These are phyloP conservation scores for Stemphylium vesicarium DNA, from an alignment of 2,329 filamentous ascomycete genomes.

Conservation along the genomic window DNA sequence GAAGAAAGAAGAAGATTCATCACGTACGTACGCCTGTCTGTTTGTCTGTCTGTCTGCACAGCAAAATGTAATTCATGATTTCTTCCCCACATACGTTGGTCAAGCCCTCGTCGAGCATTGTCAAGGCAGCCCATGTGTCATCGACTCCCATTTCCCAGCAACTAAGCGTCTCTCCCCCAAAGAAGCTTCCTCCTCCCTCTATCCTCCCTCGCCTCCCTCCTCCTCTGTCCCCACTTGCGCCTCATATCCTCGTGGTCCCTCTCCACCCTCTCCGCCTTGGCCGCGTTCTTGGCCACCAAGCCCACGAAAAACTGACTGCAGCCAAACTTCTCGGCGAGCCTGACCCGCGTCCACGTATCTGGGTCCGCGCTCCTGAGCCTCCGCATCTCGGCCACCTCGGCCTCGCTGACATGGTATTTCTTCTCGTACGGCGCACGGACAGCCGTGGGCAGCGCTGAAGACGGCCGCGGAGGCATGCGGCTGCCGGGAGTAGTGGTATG, in stretches of 20 bases:
- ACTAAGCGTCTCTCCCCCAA: conserved; percentile 64
- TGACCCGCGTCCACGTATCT: conserved; percentile 63
- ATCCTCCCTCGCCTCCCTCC: conserved; percentile 67
- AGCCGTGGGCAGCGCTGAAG: conserved; percentile 53
- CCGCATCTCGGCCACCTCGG: conserved; percentile 66
- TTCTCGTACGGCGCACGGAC: conserved; percentile 61
- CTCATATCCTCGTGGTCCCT: conserved; percentile 62
- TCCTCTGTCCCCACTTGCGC: conserved; percentile 65
- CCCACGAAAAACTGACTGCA: conserved; percentile 69
- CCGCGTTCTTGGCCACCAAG: conserved; percentile 59
- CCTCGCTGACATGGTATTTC: conserved; percentile 65
- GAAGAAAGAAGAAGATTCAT: too few relatives aligned
- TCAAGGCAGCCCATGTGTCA: neutral
- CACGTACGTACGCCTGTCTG: too few relatives aligned
- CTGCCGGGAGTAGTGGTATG: conserved; percentile 4
- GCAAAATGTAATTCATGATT: too few relatives aligned
- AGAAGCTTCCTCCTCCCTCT: conserved; percentile 63
- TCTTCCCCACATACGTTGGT: too few relatives aligned
- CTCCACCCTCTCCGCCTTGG: conserved; percentile 51
- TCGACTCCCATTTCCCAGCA: neutral
- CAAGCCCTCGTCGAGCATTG: too few relatives aligned
- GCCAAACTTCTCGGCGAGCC: conserved; percentile 67
- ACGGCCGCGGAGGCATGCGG: conserved; percentile 32
- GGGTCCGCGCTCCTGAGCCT: conserved; percentile 62
- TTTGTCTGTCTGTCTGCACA: too few relatives aligned